Base-by-base conservation (phyloP, 2,329 filamentous ascomycete genomes). In the Verticillium alfalfae region DNA sequence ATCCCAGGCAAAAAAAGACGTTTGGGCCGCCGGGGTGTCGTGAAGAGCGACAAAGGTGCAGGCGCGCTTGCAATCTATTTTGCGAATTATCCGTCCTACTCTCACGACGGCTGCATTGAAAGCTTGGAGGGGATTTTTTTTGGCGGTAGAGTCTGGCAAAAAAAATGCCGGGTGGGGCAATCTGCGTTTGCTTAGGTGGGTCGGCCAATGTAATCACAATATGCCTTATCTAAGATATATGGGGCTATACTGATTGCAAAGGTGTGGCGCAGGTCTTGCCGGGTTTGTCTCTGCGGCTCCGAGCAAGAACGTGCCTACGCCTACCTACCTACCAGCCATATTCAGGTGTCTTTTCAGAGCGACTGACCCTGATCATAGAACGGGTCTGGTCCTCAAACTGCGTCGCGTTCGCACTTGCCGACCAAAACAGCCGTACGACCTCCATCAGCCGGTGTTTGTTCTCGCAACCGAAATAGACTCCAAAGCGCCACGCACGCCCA, bases 121-220 rank as follows among this genome's bases (percentile, higher is more conserved):
- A 31, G 66, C 61, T 63, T 60, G 65, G 64, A 60, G 65, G 66
- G 62, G 69, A 70, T 70, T 73, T 75, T 77, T 77, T 81, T 81
- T 79, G 71, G 79, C 78, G 79, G 79, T 80, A 67, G 67, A 59
- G 37, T 26, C 39, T 61, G 78, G 79, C 79, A 81, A 74, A 78
- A 78, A 54, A 22, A 52, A 72, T 61, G 69, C 8, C 18, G 8
- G 8, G 45, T 52, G 45, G 45, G 45, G 45, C 45, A 52, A 1
- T 52, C 22, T 22, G 13, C 18, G 2, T 52, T 52, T 22, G 13
- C 45, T 52, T 18, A n/a, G 10, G 36, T 37, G 36, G 36, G 6
- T 37, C 2, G 36, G 36, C 36, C 36, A 37, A 37, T 9, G 36
- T 37, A 7, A 13, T 9, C 5, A 13, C 13, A 37, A 10, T 8